Percentiles rank a stretch among this genome's conserved stretches.
Conservation (phyloP, 805 yeast genomes). For the Saturnispora bothae region DNA sequence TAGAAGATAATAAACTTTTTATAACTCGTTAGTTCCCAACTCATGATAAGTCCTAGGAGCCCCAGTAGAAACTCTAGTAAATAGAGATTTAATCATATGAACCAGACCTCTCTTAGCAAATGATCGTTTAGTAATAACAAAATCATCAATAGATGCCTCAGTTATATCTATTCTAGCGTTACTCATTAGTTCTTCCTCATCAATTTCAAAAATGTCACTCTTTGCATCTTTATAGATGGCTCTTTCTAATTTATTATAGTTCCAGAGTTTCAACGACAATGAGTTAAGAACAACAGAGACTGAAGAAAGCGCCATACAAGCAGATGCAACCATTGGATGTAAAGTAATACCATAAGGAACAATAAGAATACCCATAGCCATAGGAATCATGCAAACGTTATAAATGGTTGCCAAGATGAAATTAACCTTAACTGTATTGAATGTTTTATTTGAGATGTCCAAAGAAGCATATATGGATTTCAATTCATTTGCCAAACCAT, state of each 20-base stretch:
- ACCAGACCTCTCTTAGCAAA: background rate
- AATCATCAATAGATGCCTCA: conserved; percentile 4
- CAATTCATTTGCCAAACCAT: conserved; percentile 11
- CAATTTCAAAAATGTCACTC: background rate
- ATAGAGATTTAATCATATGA: background rate
- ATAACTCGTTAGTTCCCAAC: too few species aligned
- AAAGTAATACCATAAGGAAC: conserved; percentile 64
- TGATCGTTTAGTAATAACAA: background rate
- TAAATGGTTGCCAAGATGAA: conserved; percentile 82
- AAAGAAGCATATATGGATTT: conserved; percentile 48
- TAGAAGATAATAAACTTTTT: too few species aligned
- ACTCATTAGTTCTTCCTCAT: background rate
- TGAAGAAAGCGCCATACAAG: conserved; percentile 89
- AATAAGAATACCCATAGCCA: conserved; percentile 85
- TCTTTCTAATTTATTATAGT: conserved; percentile 8
- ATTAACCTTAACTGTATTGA: conserved; percentile 65
- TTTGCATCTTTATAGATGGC: background rate
- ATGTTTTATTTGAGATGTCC: conserved; percentile 61
- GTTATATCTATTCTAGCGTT: conserved; percentile 1
- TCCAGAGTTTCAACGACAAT: conserved; percentile 60
- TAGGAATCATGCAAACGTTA: conserved; percentile 76
- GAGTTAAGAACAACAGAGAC: conserved; percentile 82
- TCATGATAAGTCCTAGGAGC: too few species aligned
- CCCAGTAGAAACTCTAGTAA: background rate
- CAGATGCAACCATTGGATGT: conserved; percentile 83